These are phyloP conservation scores for Cryptosporidium sp. DNA, from an alignment of 169 alveolate genomes.

Conservation along the genomic window DNA sequence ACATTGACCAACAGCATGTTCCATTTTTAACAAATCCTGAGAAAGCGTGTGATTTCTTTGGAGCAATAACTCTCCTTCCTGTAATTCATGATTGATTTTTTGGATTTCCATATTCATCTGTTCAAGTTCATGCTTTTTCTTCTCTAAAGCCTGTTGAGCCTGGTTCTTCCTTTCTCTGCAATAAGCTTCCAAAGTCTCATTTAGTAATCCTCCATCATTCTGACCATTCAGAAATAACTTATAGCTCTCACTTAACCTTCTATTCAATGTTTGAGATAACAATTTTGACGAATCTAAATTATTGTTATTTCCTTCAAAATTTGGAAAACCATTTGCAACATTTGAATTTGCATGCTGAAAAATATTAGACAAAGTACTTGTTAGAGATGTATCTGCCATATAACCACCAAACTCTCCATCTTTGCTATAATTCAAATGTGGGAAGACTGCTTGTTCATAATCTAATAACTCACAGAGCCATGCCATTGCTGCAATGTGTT, in stretches of 20 bases:
- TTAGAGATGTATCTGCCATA: constrained; percentile 33
- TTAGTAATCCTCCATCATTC: constrained; percentile 63
- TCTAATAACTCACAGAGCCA: constrained; percentile 86
- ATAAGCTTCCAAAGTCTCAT: constrained; percentile 71
- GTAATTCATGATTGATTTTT: constrained; percentile 60
- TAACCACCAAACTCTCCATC: constrained; percentile 68
- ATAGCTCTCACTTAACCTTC: constrained; percentile 60
- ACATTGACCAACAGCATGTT: constrained; percentile 68
- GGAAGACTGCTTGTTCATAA: constrained; percentile 83
- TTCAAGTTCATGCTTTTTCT: constrained; percentile 68
- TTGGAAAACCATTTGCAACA: constrained; percentile 6
- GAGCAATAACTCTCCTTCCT: constrained; percentile 56
- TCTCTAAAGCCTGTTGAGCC: constrained; percentile 73
- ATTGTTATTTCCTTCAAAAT: constrained; percentile 8
- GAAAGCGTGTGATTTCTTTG: constrained; percentile 73
- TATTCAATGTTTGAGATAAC: constrained; percentile 64
- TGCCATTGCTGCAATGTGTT: constrained; percentile 84
- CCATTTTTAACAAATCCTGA: constrained; percentile 66
- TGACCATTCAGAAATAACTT: constrained; percentile 59
- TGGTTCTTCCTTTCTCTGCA: constrained; percentile 73
- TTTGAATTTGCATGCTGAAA: constrained; percentile 1
- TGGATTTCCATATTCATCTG: constrained; percentile 74
- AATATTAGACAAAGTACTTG: constrained; percentile 48
- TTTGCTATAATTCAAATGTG: constrained; percentile 79
- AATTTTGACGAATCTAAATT: constrained; percentile 52